A percentile compares a stretch with the other conserved stretches of the same genome.
Conservation (phyloP, 208 protist genomes). For the Crithidia bombi region DNA sequence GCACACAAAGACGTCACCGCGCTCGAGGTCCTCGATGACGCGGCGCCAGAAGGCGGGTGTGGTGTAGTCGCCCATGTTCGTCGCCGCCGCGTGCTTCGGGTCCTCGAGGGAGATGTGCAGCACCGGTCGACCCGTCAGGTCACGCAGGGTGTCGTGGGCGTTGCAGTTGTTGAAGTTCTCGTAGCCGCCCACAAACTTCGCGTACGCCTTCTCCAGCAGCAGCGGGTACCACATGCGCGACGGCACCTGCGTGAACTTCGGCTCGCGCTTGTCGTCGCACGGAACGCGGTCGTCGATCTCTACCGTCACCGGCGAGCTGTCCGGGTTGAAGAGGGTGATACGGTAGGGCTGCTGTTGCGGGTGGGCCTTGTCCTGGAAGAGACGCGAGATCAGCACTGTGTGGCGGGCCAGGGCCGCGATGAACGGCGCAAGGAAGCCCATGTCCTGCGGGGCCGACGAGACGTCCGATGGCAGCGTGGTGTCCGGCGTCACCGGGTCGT, state of each 20-base stretch:
- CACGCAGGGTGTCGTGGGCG: constrained; percentile 81
- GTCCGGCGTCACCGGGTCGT: constrained; percentile 62
- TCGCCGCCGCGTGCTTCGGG: constrained; percentile 69
- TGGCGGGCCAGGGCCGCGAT: constrained; percentile 73
- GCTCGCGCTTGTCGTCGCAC: constrained; percentile 64
- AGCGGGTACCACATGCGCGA: constrained; percentile 81
- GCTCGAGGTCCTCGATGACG: constrained; percentile 55
- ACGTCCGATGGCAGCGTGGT: constrained; percentile 60
- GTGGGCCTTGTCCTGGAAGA: constrained; percentile 71
- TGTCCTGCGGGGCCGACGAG: constrained; percentile 51
- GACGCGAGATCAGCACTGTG: constrained; percentile 62
- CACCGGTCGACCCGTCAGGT: constrained; percentile 83
- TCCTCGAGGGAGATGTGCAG: constrained; percentile 80
- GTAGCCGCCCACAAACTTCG: constrained; percentile 89
- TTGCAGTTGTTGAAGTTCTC: constrained; percentile 83
- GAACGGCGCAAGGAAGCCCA: constrained; percentile 77
- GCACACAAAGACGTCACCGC: constrained; percentile 78
- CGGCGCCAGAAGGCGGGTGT: constrained; percentile 71
- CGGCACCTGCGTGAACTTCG: constrained; percentile 77
- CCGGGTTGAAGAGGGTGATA: constrained; percentile 77
- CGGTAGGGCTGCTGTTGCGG: constrained; percentile 75
- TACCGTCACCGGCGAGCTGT: constrained; percentile 67
- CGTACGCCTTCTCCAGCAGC: constrained; percentile 92
- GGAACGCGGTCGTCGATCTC: constrained; percentile 85
- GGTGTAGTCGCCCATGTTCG: constrained; percentile 76